phyloP scores from a whole-genome alignment of 2,329 filamentous ascomycete genomes.

The Talaromyces verruculosus region DNA sequence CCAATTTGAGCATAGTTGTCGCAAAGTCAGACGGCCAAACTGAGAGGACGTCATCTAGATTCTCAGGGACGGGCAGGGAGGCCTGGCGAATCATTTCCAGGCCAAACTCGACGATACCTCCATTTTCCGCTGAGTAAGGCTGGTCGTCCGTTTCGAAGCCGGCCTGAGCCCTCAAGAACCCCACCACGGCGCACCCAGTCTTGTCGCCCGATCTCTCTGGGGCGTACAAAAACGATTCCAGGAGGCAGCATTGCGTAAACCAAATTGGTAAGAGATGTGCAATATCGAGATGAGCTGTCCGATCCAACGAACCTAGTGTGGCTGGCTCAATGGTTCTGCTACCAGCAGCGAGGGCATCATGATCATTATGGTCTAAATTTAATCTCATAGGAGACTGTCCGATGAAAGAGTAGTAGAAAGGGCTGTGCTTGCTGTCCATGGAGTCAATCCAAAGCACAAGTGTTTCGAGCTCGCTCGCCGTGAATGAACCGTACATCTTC shows the following conservation, averaged over 20 bases:
- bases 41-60: neutral
- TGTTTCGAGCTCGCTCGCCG: slow-evolving; percentile 41
- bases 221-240: slow-evolving; percentile 1
- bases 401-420: neutral
- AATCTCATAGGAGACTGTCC: neutral
- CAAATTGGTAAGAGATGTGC: slow-evolving; percentile 7
- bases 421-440: slow-evolving; percentile 23
- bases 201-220: neutral
- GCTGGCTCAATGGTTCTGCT: slow-evolving; percentile 1
- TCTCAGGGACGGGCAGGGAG: neutral
- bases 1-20: slow-evolving; percentile 2
- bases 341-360: neutral
- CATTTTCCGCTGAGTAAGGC: neutral
- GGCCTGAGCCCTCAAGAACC: slow-evolving; percentile 3
- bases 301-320: neutral
- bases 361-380: neutral
- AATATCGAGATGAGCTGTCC: neutral
- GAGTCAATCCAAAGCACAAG: slow-evolving; percentile 45
- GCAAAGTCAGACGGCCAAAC: slow-evolving; percentile 3
- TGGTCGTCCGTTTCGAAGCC: slow-evolving; percentile 3
- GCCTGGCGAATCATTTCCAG: slow-evolving; percentile 1
- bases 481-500: slow-evolving; percentile 54
- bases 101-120: slow-evolving; percentile 6
- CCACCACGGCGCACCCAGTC: neutral
- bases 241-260: slow-evolving; percentile 1